Conservation (phyloP, 306 rosid genomes). For the Glycine latifolia region DNA sequence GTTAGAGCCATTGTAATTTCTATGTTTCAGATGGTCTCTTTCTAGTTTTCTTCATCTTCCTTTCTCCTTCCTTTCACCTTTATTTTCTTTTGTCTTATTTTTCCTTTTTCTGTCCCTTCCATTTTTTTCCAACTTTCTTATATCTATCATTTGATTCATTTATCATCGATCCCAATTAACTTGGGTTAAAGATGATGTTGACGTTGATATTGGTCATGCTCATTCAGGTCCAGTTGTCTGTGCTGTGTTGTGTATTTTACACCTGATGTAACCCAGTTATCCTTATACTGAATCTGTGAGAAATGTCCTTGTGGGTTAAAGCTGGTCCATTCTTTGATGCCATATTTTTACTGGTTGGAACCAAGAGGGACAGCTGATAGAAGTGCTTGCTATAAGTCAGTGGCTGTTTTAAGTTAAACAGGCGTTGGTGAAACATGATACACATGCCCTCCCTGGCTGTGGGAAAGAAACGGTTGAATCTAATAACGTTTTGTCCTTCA, state of each 20-base stretch:
- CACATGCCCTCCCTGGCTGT: not conserved
- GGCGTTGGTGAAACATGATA: not conserved
- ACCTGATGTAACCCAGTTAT: not conserved
- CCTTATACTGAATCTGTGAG: not conserved
- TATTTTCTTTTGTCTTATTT: too few relatives aligned
- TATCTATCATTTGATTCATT: too few relatives aligned
- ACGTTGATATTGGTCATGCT: not conserved
- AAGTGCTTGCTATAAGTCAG: not conserved
- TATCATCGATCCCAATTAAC: too few relatives aligned
- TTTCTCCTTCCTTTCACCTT: too few relatives aligned
- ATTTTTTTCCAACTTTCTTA: too few relatives aligned
- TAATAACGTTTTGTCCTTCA: not conserved
- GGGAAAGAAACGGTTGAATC: not conserved
- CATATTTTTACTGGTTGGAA: not conserved
- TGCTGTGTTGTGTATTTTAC: conserved; percentile 5
- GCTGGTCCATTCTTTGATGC: not conserved
- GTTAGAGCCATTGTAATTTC: too few relatives aligned
- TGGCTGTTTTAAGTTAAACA: not conserved
- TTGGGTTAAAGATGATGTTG: too few relatives aligned
- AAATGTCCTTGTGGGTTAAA: not conserved
- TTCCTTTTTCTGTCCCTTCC: too few relatives aligned
- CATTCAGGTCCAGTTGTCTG: conserved; percentile 39
- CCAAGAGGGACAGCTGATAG: not conserved
- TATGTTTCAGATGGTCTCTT: too few relatives aligned
- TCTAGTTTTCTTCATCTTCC: too few relatives aligned